Base-by-base conservation (phyloP, 495 filamentous ascomycete species). In the Jackrogersella minutella region DNA sequence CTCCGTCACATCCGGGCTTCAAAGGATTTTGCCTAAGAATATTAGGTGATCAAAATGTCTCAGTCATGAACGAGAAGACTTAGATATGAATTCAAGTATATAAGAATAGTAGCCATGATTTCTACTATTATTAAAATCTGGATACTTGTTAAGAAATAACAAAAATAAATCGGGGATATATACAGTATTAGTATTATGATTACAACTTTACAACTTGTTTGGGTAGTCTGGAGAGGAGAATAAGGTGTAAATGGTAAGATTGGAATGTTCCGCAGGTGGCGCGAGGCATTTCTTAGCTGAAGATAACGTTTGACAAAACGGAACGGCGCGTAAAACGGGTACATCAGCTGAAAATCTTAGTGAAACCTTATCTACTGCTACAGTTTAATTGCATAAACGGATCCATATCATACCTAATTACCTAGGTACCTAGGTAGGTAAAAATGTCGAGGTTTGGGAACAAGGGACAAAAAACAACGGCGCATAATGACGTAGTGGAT, bases 1-100 rank as follows among this genome's bases (percentile, higher is more conserved):
- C 36, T 56, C 66, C 66, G 66, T 64, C 60, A 53, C 50, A 69
- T 69, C 66, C 66, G 66, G 10, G 2, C 21, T 19, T 64, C 26
- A 57, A 56, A 64, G 49, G 34, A 64, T 30, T 14, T 3, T 4
- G 22, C 5, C 33, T 51, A 40, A 41, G 16, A 8, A 19, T 1
- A 21, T 19, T 5, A n/a, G n/a, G 28, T 6, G 28, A 21, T 37
- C 39, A 36, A 34, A 41, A 59, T 60, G n/a, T 64, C 33, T 69
- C 44, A 69, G 33, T 64, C 34, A 26, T 17, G 40, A 49, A n/a
- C n/a, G n/a, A 39, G 1, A 24, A 49, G n/a, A 58, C 41, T 40
- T n/a, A 58, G 33, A 52, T 58, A 50, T 44, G 53, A 24, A 52
- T 46, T 19, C 0, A 26, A 21, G 13, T 11, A 44, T n/a, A 64